Evolutionary conservation across 805 yeast genomes (phyloP).

Genomic region (Peterozyma toletana): DNA sequence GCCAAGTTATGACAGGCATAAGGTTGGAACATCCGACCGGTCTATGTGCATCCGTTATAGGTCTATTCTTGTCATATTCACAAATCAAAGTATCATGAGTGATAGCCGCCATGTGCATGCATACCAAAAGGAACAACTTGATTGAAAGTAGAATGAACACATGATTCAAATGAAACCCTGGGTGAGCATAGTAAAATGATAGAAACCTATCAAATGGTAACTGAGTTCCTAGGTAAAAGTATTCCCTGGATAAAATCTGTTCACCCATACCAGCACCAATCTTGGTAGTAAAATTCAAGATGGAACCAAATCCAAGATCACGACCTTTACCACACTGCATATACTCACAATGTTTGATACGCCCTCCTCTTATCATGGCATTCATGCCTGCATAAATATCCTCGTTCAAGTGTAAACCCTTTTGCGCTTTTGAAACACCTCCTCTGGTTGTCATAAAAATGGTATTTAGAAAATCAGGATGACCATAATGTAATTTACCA

Average conservation of each 20-base stretch:
- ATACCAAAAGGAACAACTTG: conserved; percentile 50
- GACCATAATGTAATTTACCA: conserved; percentile 81
- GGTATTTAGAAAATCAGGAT: conserved; percentile 74
- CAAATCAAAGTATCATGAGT: conserved; percentile 58
- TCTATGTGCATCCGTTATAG: conserved; percentile 51
- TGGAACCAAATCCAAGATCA: conserved; percentile 79
- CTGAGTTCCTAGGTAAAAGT: conserved; percentile 71
- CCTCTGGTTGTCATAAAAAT: conserved; percentile 80
- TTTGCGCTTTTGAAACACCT: conserved; percentile 81
- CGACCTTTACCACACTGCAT: conserved; percentile 84
- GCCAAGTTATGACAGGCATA: conserved; percentile 67
- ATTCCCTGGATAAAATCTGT: conserved; percentile 77
- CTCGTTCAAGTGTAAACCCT: conserved; percentile 76
- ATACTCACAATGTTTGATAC: conserved; percentile 78
- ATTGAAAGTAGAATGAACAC: conserved; percentile 66
- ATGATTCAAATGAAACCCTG: conserved; percentile 80
- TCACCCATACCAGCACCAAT: conserved; percentile 92
- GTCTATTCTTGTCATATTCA: conserved; percentile 47
- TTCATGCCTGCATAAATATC: conserved; percentile 86
- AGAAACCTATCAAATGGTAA: conserved; percentile 72
- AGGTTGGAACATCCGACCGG: conserved; percentile 72
- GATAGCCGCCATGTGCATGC: conserved; percentile 56
- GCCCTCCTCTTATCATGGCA: conserved; percentile 73
- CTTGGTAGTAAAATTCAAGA: conserved; percentile 73
- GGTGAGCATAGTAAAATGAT: conserved; percentile 79